A percentile compares a stretch with the other conserved stretches of the same genome.
Conservation (phyloP, 805 yeast species). For the Ogataea methanolica region DNA sequence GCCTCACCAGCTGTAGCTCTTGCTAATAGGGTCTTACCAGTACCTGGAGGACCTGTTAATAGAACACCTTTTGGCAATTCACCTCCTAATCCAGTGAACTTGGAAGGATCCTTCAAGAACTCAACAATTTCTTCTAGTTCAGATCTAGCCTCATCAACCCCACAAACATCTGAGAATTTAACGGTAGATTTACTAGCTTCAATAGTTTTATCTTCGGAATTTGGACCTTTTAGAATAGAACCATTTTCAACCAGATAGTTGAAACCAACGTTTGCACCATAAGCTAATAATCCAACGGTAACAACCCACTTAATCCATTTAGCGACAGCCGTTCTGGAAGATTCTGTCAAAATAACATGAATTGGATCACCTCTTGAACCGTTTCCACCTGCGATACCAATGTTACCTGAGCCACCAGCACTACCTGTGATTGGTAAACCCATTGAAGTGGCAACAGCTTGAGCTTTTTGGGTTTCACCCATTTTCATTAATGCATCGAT, state of each 20-base stretch:
- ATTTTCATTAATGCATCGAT: constrained; percentile 73
- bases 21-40: constrained; percentile 95
- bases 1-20: constrained; percentile 99
- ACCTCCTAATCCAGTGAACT: constrained; percentile 95
- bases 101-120: constrained; percentile 91
- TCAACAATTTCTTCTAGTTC: constrained; percentile 98
- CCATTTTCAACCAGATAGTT: constrained; percentile 79
- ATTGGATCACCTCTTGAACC: constrained; percentile 81
- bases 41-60: constrained; percentile 98
- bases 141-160: constrained; percentile 97
- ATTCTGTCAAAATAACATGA: constrained; percentile 89
- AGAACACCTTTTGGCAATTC: constrained; percentile 96
- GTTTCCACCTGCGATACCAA: constrained; percentile 16
- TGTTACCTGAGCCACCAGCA: constrained; percentile 9
- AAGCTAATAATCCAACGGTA: constrained; percentile 73
- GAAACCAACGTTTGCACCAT: constrained; percentile 76
- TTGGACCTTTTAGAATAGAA: constrained; percentile 43
- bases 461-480: constrained; percentile 79
- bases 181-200: constrained; percentile 43
- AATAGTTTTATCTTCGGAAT: constrained; percentile 19
- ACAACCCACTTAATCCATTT: constrained; percentile 88
- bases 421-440: constrained; percentile 28
- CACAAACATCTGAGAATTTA: constrained; percentile 88
- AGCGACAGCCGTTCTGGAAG: constrained; percentile 69
- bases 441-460: constrained; percentile 48